Evolutionary conservation across 2,329 filamentous ascomycete genomes (phyloP).

Genomic region (Diaporthe australafricana): DNA sequence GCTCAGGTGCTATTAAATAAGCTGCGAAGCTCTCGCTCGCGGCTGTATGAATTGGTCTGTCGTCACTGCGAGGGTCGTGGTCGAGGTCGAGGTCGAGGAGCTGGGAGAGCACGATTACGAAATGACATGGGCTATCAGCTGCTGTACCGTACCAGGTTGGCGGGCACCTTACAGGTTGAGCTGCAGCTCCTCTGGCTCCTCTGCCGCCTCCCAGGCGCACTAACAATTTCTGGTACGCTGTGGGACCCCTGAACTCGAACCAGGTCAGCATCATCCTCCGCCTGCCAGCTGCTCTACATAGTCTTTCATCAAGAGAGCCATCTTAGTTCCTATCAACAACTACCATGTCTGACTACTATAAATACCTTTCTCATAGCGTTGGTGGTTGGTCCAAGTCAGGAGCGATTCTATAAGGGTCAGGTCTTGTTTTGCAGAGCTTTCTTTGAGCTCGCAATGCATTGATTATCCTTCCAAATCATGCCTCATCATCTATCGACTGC

Average conservation of each 20-base stretch:
- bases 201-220: neutral
- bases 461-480: conserved; percentile 26
- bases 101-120: conserved; percentile 30
- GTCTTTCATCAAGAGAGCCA: too few relatives aligned
- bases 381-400: neutral
- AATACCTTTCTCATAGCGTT: too few relatives aligned
- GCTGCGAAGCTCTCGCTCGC: neutral
- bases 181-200: neutral
- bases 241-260: neutral
- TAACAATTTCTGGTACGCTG: conserved; percentile 22
- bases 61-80: conserved; percentile 5
- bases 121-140: conserved; percentile 27
- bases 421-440: neutral
- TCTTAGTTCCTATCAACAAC: neutral
- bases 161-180: neutral
- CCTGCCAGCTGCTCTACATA: neutral
- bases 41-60: conserved; percentile 6
- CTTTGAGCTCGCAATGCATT: conserved; percentile 22
- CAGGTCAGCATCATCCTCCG: neutral
- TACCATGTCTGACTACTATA: neutral
- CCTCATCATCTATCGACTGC: conserved; percentile 22
- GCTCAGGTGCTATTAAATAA: neutral
- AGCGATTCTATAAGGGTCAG: too few relatives aligned
- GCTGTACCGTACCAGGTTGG: neutral
- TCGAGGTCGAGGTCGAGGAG: neutral